Conservation (phyloP, 208 protist species). For the Trypanosoma avium region DNA sequence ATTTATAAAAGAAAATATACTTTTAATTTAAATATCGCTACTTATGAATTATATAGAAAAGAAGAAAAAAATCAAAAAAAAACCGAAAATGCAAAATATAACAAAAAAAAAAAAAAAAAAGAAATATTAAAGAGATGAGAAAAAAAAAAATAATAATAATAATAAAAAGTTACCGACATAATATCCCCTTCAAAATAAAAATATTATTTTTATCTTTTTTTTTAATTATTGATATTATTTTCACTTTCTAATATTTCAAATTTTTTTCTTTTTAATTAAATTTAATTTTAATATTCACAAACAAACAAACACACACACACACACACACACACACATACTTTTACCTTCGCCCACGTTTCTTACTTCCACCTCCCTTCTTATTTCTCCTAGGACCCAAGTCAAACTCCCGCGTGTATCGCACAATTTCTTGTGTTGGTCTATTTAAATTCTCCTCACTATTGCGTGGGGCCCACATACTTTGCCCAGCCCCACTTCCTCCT, state of each 20-base stretch:
- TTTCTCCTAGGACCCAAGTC: constrained; percentile 50
- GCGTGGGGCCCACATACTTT: constrained; percentile 58
- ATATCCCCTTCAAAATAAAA: neutral
- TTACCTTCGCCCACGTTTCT: too few relatives aligned
- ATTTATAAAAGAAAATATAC: too few relatives aligned
- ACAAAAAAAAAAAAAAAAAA: neutral
- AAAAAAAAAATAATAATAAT: constrained; percentile 1
- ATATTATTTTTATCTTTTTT: neutral
- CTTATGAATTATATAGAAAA: too few relatives aligned
- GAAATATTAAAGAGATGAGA: neutral
- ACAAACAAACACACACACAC: neutral
- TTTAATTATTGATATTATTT: too few relatives aligned
- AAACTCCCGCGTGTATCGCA: constrained; percentile 71
- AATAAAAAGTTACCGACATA: neutral
- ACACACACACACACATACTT: neutral
- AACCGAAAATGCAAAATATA: neutral
- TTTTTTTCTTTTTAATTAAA: neutral
- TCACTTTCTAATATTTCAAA: neutral
- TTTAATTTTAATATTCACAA: neutral
- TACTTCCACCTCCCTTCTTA: neutral
- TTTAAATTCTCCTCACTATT: constrained; percentile 63
- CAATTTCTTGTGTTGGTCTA: constrained; percentile 45
- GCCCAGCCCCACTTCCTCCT: constrained; percentile 38
- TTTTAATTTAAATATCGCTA: too few relatives aligned
- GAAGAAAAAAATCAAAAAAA: neutral